A percentile compares a stretch with the other conserved stretches of the same genome.
Evolutionary conservation across 768 basidiomycete genomes (phyloP).

Genomic region (Boletus edulis): DNA sequence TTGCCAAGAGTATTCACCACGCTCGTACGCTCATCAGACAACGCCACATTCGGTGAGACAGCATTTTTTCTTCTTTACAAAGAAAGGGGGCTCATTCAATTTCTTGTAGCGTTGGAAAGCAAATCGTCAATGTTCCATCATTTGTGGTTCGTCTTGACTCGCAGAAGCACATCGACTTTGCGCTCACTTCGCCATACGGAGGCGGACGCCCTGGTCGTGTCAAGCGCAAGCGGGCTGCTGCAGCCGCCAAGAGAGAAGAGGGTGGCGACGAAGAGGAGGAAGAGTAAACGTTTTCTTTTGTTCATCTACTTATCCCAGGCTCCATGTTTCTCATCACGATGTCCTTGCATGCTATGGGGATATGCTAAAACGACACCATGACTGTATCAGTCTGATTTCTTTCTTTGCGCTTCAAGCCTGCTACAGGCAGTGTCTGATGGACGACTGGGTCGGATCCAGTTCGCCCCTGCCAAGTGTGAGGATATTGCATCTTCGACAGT

Average conservation of each 20-base stretch:
- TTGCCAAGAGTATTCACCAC: constrained; percentile 98
- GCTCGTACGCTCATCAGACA: constrained; percentile 98
- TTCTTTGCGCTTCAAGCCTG: background rate
- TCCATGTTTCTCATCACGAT: constrained; percentile 27
- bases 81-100: background rate
- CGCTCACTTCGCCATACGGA: constrained; percentile 94
- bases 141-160: constrained; percentile 99
- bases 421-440: background rate
- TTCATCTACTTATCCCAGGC: constrained; percentile 25
- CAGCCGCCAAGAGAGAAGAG: constrained; percentile 88
- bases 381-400: constrained; percentile 9
- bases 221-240: constrained; percentile 96
- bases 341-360: constrained; percentile 33
- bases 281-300: constrained; percentile 49
- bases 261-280: constrained; percentile 91
- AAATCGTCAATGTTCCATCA: constrained; percentile 98
- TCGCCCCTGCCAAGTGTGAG: background rate
- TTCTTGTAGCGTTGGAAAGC: constrained; percentile 84
- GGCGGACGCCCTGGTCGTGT: constrained; percentile 94
- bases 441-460: too few species aligned
- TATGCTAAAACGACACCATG: constrained; percentile 28
- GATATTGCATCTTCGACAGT: background rate
- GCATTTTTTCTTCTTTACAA: background rate
- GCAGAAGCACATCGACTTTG: constrained; percentile 99
- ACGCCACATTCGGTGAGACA: constrained; percentile 90